A percentile compares a stretch with the other conserved stretches of the same genome.
Evolutionary conservation across 768 basidiomycete species (phyloP).

Genomic region (Exidia glandulosa): DNA sequence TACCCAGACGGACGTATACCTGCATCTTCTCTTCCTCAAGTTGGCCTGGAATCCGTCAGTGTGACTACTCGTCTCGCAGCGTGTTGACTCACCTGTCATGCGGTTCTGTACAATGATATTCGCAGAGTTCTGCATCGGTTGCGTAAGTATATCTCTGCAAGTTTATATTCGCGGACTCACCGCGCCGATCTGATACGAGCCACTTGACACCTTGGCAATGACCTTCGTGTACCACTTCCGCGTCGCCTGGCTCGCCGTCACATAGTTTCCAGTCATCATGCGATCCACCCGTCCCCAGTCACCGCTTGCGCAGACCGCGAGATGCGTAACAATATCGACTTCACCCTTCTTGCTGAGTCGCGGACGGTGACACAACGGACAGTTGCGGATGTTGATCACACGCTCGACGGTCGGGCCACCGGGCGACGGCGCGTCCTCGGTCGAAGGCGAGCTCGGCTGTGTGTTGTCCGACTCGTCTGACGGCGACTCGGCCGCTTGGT

Average conservation of each 20-base stretch:
- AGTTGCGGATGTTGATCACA: conserved; percentile 90
- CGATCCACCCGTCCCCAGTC: conserved; percentile 86
- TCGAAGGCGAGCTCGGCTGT: conserved; percentile 12
- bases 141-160: background rate
- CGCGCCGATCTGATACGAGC: conserved; percentile 83
- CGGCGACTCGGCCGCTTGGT: background rate
- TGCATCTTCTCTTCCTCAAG: conserved; percentile 98
- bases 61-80: too few relatives aligned
- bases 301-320: conserved; percentile 90
- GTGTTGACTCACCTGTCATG: conserved; percentile 42
- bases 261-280: conserved; percentile 89
- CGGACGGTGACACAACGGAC: conserved; percentile 87
- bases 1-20: conserved; percentile 84
- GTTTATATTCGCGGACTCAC: conserved; percentile 30
- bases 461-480: conserved; percentile 13
- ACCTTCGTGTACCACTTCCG: conserved; percentile 95
- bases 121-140: conserved; percentile 64
- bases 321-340: conserved; percentile 89
- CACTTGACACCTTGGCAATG: conserved; percentile 73
- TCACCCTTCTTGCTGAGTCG: conserved; percentile 79
- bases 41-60: conserved; percentile 24
- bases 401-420: conserved; percentile 42
- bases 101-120: conserved; percentile 98
- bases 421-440: conserved; percentile 13
- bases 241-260: conserved; percentile 90